Evolutionary conservation across 441 rosid species (phyloP), one percentile per base, ranked within the genome.

Genomic region (Populus trichocarpa): DNA sequence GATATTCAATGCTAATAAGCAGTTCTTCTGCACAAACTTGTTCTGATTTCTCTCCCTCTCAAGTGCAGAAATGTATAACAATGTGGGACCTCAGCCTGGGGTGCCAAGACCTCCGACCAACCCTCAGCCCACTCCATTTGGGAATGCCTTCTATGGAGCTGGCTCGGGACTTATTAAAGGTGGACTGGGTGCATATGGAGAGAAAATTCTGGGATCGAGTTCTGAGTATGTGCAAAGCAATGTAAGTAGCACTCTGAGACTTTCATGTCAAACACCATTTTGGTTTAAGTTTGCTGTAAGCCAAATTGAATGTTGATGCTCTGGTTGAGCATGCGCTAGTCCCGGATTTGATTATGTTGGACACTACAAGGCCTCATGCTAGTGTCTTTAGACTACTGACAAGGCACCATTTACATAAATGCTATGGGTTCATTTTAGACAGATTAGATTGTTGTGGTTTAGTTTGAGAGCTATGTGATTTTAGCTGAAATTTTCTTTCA

Each of bases 181-280:
- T 80, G 97, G 98, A 28, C 83, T 96, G 72, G 97, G 98, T 66
- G 99, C 97, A 22, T 96, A 94, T 76, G 98, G 97, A 38, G 99
- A 88, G 87, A 93, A 87, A 82, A 88, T 92, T 72, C 83, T 93
- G 10, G 99, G 99, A 23, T 91, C 99, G 2, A 92, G 97, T 81
- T 92, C 97, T 42, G 98, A 95, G 81, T 95, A 95, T 76, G 98
- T 95, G 74, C 99, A 95, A 86, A 91, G 98, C 85, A 93, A 95
- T 87, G 99, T 95, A 85, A 89, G 97, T 78, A 11, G 67, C 70
- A 36, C 72, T 18, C 71, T 35, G 20, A 80, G 67, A 16, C 20
- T 72, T 10, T 72, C 22, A 61, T 71, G 73, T 63, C 22, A 38
- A 46, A 32, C 25, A n/a, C 42, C 22, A 26, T 63, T 64, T 40